phyloP scores from a whole-genome alignment of 2,329 filamentous ascomycete species.

The Oidium heveae region DNA sequence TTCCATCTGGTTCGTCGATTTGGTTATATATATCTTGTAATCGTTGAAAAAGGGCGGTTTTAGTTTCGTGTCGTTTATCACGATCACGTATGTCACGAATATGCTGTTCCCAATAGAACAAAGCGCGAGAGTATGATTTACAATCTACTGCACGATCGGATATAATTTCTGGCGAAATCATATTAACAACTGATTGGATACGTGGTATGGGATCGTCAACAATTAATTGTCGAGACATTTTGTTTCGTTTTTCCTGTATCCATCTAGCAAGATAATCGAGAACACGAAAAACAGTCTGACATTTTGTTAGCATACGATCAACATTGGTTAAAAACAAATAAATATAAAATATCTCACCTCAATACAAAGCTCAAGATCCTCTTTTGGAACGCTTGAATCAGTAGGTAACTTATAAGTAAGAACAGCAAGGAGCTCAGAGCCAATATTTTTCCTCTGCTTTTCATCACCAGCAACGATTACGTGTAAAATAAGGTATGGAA shows the following conservation, averaged over 20 bases:
- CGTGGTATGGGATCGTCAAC: slow-evolving; percentile 21
- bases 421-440: slow-evolving; percentile 49
- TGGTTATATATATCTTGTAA: slow-evolving; percentile 88
- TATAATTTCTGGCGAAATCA: slow-evolving; percentile 44
- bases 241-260: slow-evolving; percentile 39
- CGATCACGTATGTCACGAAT: slow-evolving; percentile 27
- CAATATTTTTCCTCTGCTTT: slow-evolving; percentile 29
- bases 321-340: background rate
- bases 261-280: slow-evolving; percentile 82
- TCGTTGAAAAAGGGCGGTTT: slow-evolving; percentile 45
- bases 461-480: slow-evolving; percentile 48
- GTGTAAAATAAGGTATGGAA: slow-evolving; percentile 72
- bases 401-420: slow-evolving; percentile 30
- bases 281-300: slow-evolving; percentile 61
- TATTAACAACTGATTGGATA: slow-evolving; percentile 48
- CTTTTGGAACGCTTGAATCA: slow-evolving; percentile 33
- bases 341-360: slow-evolving; percentile 31
- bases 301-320: background rate
- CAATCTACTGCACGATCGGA: slow-evolving; percentile 78
- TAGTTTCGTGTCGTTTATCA: slow-evolving; percentile 14
- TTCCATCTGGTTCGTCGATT: slow-evolving; percentile 90
- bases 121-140: slow-evolving; percentile 69
- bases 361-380: slow-evolving; percentile 63
- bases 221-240: slow-evolving; percentile 15
- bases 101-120: slow-evolving; percentile 89